Evolutionary conservation across 2,329 filamentous ascomycete genomes (phyloP).

Genomic region (Aschersonia sp.): DNA sequence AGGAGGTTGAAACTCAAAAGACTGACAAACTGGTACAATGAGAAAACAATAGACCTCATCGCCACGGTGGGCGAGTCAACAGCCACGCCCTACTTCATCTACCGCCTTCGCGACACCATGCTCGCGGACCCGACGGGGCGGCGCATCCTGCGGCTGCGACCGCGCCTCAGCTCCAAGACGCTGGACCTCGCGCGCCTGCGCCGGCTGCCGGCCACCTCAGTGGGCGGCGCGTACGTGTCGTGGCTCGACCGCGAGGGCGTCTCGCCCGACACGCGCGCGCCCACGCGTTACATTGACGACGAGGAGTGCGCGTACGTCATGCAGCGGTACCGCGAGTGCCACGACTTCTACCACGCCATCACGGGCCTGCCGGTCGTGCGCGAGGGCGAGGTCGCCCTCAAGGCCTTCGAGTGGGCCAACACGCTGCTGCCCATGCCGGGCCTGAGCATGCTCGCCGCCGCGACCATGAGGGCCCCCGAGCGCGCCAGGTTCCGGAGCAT

Average conservation of each 20-base stretch:
- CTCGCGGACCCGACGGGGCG: slow-evolving; percentile 70
- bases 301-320: slow-evolving; percentile 96
- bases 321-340: slow-evolving; percentile 93
- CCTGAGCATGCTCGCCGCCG: slow-evolving; percentile 69
- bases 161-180: slow-evolving; percentile 69
- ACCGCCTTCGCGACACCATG: slow-evolving; percentile 85
- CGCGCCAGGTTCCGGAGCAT: slow-evolving; percentile 56
- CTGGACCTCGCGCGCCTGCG: slow-evolving; percentile 56
- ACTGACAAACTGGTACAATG: background rate
- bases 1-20: too few species aligned
- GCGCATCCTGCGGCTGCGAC: slow-evolving; percentile 78
- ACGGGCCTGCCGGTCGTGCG: slow-evolving; percentile 80
- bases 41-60: slow-evolving; percentile 56
- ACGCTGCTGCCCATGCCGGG: slow-evolving; percentile 92
- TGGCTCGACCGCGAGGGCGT: slow-evolving; percentile 96
- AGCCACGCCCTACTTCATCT: slow-evolving; percentile 87
- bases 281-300: slow-evolving; percentile 84
- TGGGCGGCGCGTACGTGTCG: slow-evolving; percentile 68
- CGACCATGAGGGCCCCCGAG: slow-evolving; percentile 73
- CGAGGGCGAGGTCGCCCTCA: slow-evolving; percentile 96
- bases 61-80: slow-evolving; percentile 90
- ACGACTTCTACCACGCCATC: slow-evolving; percentile 95
- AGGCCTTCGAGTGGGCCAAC: slow-evolving; percentile 94
- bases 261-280: slow-evolving; percentile 71
- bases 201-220: slow-evolving; percentile 52